Evolutionary conservation across 129 eudicot species (phyloP).

Genomic region (Artemisia annua): DNA sequence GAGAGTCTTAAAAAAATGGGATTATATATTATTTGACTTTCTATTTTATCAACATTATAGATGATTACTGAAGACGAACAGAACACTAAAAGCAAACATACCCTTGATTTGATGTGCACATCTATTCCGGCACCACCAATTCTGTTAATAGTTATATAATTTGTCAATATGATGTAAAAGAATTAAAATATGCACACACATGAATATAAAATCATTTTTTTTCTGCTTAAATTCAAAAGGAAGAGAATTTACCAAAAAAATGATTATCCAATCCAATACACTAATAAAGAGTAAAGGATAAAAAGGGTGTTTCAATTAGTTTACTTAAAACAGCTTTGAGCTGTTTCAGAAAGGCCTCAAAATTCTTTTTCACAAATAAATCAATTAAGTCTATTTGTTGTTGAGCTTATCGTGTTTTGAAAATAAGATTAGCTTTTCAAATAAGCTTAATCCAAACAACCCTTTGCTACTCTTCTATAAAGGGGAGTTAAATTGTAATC

Average conservation of each 20-base stretch:
- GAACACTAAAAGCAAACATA: conserved; percentile 26
- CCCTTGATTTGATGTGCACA: conserved; percentile 95
- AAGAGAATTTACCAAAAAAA: conserved; percentile 48
- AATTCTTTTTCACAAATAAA: too few species aligned
- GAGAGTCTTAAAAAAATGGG: conserved; percentile 57
- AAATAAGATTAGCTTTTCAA: too few species aligned
- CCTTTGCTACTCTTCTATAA: too few species aligned
- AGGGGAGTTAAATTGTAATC: too few species aligned
- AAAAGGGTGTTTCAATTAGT: too few species aligned
- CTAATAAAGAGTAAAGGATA: too few species aligned
- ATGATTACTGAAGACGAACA: conserved; percentile 1
- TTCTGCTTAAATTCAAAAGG: not conserved
- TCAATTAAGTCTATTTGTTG: too few species aligned
- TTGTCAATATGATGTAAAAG: conserved; percentile 3
- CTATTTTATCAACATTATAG: not conserved
- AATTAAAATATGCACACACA: not conserved
- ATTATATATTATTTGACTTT: conserved; percentile 6
- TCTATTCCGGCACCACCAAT: conserved; percentile 70
- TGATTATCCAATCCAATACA: too few species aligned
- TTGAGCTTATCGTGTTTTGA: too few species aligned
- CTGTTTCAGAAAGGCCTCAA: too few species aligned
- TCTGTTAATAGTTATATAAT: conserved; percentile 5
- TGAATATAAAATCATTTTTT: not conserved
- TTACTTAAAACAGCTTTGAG: too few species aligned
- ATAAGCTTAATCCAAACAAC: too few species aligned